Evolutionary conservation across 2,329 filamentous ascomycete species (phyloP).

Genomic region (Pleoardoris graminearum): DNA sequence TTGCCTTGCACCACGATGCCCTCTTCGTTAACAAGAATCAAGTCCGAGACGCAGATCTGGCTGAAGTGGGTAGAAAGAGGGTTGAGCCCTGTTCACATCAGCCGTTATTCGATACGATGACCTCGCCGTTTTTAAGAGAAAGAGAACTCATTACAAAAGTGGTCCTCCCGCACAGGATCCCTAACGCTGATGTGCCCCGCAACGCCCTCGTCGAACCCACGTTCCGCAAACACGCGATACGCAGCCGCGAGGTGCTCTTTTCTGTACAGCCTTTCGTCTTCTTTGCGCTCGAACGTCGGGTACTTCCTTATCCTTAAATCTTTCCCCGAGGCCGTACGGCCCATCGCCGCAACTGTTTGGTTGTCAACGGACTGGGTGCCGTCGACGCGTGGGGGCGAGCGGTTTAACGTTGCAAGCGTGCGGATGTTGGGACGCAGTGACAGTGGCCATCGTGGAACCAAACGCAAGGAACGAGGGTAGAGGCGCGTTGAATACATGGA

Average conservation of each 20-base stretch:
- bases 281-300: slow-evolving; percentile 43
- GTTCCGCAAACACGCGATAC: slow-evolving; percentile 45
- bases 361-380: slow-evolving; percentile 47
- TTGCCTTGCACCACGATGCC: slow-evolving; percentile 47
- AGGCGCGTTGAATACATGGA: no score
- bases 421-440: neutral
- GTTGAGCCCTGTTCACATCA: slow-evolving; percentile 41
- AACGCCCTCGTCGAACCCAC: slow-evolving; percentile 49
- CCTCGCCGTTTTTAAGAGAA: no score
- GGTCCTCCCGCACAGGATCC: slow-evolving; percentile 38
- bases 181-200: slow-evolving; percentile 53
- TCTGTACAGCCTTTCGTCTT: slow-evolving; percentile 49
- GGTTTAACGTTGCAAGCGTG: slow-evolving; percentile 19
- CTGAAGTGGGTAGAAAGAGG: slow-evolving; percentile 52
- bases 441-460: neutral
- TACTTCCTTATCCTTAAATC: slow-evolving; percentile 53
- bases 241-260: slow-evolving; percentile 54
- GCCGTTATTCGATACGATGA: no score
- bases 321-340: slow-evolving; percentile 51
- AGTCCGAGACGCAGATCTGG: slow-evolving; percentile 47
- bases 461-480: neutral
- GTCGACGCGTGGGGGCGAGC: slow-evolving; percentile 30
- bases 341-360: slow-evolving; percentile 50
- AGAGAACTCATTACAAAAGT: no score
- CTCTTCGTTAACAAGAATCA: slow-evolving; percentile 51